phyloP scores from a whole-genome alignment of 192 early-diverging fungal species.

The Gamsiella multidivaricata region DNA sequence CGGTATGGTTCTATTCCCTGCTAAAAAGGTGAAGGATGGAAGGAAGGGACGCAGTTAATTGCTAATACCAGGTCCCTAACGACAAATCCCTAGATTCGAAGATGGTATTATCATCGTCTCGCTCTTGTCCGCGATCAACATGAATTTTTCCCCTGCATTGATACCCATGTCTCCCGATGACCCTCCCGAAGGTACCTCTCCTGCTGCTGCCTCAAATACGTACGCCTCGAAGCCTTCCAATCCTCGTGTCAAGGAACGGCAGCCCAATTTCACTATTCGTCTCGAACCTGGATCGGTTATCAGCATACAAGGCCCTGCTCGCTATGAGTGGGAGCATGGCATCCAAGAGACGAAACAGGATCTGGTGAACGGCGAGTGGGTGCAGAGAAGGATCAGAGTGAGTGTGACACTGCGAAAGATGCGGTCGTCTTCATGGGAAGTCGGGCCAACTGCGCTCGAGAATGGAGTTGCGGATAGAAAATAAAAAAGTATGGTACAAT shows the following conservation, averaged over 20 bases:
- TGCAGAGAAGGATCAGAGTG: conserved; percentile 55
- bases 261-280: conserved; percentile 40
- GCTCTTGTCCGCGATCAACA: conserved; percentile 58
- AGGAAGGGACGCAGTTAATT: too few species aligned
- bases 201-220: too few species aligned
- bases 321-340: conserved; percentile 64
- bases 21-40: background rate
- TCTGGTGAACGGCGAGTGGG: conserved; percentile 24
- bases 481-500: too few species aligned
- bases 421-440: conserved; percentile 30
- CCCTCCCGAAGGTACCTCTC: conserved; percentile 16
- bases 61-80: too few species aligned
- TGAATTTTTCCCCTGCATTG: conserved; percentile 59
- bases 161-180: conserved; percentile 25
- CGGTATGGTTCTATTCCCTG: conserved; percentile 31
- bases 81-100: conserved; percentile 58
- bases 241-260: background rate
- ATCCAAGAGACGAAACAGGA: conserved; percentile 54
- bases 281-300: conserved; percentile 58
- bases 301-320: conserved; percentile 50
- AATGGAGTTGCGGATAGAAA: conserved; percentile 31
- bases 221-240: too few species aligned
- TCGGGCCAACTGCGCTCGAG: conserved; percentile 4
- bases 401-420: conserved; percentile 61
- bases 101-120: conserved; percentile 64